Evolutionary conservation across 192 early-diverging fungal genomes (phyloP), one percentile per base, ranked within the genome.

Genomic region (Umbelopsis isabellina): DNA sequence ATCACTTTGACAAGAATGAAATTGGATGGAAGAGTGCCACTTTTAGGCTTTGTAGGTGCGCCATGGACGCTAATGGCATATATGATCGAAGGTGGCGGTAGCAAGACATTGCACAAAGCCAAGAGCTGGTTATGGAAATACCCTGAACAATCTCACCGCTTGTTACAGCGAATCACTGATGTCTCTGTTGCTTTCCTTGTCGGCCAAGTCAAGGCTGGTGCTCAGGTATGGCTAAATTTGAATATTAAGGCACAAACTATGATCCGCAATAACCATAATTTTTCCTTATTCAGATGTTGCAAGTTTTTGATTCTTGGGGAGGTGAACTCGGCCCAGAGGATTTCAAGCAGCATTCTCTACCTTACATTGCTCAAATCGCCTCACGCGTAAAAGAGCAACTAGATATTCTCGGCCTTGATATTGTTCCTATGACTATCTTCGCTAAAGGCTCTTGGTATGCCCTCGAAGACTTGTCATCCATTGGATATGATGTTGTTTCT

Each of bases 51-150:
- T 73, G 87, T 88, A n/a, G 97, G 97, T 20, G 94, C 95, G 0
- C 97, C 97, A 7, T 99, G 97, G 97, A 99, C 97, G 27, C 84
- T 99, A 50, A 93, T 98, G 92, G 94, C 95, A 10, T 99, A 99
- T 74, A 98, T 98, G 96, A 91, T 99, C 75, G 97, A 99, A 79
- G 97, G 97, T 45, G 93, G 95, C 37, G 94, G 97, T 11, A 94
- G 93, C 78, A 97, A 95, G 78, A 94, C 89, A 1, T 83, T 96
- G 67, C 86, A 91, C 22, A 92, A 92, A 80, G 92, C 96, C 35
- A 99, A 99, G 80, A 75, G 86, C 8, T 99, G 94, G 95, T 84
- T 99, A 46, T 94, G 87, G 79, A 85, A 85, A 67, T 80, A 95
- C 76, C 90, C 91, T 10, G 81, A 89, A 51, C 89, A 84, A 37